Evolutionary conservation across 2,329 filamentous ascomycete genomes (phyloP).

Genomic region (Penicillium sp.): DNA sequence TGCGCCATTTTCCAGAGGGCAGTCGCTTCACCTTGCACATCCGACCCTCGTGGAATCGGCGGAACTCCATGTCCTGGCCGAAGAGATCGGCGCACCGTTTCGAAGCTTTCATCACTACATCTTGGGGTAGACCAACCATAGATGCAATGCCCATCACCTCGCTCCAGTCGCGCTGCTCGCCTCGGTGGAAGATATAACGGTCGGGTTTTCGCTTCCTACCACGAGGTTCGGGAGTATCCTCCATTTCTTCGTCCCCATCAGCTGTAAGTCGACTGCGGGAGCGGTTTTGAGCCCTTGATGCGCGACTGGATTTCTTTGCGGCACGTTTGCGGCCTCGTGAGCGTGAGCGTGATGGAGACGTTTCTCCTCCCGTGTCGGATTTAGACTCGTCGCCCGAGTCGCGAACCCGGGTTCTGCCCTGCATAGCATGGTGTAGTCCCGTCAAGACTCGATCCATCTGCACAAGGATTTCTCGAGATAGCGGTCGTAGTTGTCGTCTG

Average conservation of each 20-base stretch:
- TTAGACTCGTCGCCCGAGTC: slow-evolving; percentile 36
- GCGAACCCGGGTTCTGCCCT: slow-evolving; percentile 49
- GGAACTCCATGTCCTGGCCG: slow-evolving; percentile 69
- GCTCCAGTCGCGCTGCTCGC: slow-evolving; percentile 71
- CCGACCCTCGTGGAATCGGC: slow-evolving; percentile 55
- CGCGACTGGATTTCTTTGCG: neutral
- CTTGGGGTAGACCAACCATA: slow-evolving; percentile 69
- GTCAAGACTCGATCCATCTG: slow-evolving; percentile 72
- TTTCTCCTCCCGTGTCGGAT: slow-evolving; percentile 23
- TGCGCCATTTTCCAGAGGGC: slow-evolving; percentile 5
- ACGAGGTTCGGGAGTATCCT: slow-evolving; percentile 15
- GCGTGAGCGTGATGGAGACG: neutral
- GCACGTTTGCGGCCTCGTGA: neutral
- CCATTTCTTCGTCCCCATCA: neutral
- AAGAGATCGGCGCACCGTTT: slow-evolving; percentile 78
- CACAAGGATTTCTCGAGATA: slow-evolving; percentile 70
- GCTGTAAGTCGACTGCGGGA: neutral
- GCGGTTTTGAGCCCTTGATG: neutral
- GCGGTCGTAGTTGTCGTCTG: slow-evolving; percentile 66
- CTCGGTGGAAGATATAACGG: slow-evolving; percentile 8
- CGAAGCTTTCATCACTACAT: slow-evolving; percentile 69
- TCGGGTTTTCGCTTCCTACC: slow-evolving; percentile 5
- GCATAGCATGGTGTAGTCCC: slow-evolving; percentile 70
- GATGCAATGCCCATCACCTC: slow-evolving; percentile 81
- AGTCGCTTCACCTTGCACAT: slow-evolving; percentile 17